Conservation (phyloP, 164 flowering plant genomes). For the Vitis amurensis region DNA sequence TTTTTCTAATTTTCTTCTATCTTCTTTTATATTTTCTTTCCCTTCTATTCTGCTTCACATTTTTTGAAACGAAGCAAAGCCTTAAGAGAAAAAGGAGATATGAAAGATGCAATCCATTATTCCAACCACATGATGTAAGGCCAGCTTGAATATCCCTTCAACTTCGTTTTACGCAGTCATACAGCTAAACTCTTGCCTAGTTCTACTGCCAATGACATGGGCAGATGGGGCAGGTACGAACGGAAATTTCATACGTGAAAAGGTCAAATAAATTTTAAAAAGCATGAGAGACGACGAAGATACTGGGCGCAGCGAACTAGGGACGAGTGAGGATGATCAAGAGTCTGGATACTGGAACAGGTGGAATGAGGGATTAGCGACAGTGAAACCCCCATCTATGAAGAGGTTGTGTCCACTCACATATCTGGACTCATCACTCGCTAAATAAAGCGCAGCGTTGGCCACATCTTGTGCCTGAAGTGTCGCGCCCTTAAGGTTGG, state of each 20-base stretch:
- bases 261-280: too few relatives aligned
- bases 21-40: too few relatives aligned
- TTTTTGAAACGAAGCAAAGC: too few relatives aligned
- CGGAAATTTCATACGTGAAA: too few relatives aligned
- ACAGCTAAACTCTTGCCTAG: not conserved
- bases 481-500: conserved; percentile 23
- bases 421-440: conserved; percentile 33
- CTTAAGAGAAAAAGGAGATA: too few relatives aligned
- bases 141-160: too few relatives aligned
- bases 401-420: conserved; percentile 37
- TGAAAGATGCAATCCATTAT: too few relatives aligned
- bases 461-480: conserved; percentile 30
- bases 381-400: conserved; percentile 35
- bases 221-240: not conserved
- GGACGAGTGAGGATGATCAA: not conserved
- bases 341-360: conserved; percentile 26
- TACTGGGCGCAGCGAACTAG: too few relatives aligned
- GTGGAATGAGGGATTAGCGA: conserved; percentile 22
- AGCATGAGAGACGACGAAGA: too few relatives aligned
- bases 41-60: too few relatives aligned
- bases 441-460: conserved; percentile 33
- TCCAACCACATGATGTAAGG: too few relatives aligned
- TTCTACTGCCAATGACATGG: not conserved
- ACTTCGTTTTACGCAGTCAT: not conserved
- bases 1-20: too few relatives aligned